phyloP scores from a whole-genome alignment of 2,329 filamentous ascomycete genomes.

The Blastomyces silverae region DNA sequence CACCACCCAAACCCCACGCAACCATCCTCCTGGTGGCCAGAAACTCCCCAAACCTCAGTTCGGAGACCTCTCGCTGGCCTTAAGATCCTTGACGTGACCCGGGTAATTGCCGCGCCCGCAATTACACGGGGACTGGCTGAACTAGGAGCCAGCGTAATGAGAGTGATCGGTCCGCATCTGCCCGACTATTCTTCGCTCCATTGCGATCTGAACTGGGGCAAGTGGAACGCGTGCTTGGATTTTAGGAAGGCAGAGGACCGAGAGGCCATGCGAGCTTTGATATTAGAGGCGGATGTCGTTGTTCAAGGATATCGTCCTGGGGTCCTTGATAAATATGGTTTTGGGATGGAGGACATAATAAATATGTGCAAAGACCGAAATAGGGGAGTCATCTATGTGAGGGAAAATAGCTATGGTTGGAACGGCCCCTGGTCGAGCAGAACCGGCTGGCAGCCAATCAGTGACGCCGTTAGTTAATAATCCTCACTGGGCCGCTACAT shows the following conservation, averaged over 20 bases:
- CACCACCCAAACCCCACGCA: constrained; percentile 28
- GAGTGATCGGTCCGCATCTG: constrained; percentile 36
- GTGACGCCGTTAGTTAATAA: constrained; percentile 28
- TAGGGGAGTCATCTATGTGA: constrained; percentile 43
- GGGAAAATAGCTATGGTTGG: constrained; percentile 52
- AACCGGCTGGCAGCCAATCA: constrained; percentile 51
- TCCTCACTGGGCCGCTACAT: not conserved
- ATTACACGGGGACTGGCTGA: constrained; percentile 42
- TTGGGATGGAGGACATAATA: constrained; percentile 38
- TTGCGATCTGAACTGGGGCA: constrained; percentile 46
- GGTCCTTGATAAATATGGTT: constrained; percentile 44
- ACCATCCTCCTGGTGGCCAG: constrained; percentile 40
- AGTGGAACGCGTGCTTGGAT: constrained; percentile 44
- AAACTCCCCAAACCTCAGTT: constrained; percentile 28
- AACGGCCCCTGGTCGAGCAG: constrained; percentile 44
- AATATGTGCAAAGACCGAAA: constrained; percentile 38
- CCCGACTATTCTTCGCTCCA: constrained; percentile 40
- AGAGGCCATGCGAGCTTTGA: constrained; percentile 36
- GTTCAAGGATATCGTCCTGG: constrained; percentile 47
- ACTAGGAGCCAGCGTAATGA: constrained; percentile 36
- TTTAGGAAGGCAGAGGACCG: constrained; percentile 38
- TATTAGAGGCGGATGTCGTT: constrained; percentile 47
- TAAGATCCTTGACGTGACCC: constrained; percentile 43
- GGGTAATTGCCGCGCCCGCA: constrained; percentile 46
- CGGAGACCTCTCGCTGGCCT: constrained; percentile 43